Evolutionary conservation across 495 filamentous ascomycete species (phyloP).

Genomic region (Tuber umbilicatum): DNA sequence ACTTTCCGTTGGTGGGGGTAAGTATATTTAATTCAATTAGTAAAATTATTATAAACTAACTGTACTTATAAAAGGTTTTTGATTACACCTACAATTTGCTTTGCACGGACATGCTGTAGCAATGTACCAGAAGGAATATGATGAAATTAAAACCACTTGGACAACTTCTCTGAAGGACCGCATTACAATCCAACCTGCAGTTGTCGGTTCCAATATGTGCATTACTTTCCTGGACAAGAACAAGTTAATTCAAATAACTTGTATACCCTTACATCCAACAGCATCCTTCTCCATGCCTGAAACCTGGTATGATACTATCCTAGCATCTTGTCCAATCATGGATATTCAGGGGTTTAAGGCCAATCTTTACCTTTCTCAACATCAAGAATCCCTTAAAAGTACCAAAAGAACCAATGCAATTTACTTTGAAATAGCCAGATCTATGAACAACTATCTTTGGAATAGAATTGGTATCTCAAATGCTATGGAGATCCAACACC

Average conservation of each 20-base stretch:
- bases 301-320: not conserved
- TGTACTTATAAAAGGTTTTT: not conserved
- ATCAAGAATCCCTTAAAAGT: not conserved
- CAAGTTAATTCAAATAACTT: not conserved
- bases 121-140: not conserved
- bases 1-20: not conserved
- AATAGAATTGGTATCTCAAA: conserved; percentile 12
- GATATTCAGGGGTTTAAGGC: not conserved
- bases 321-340: not conserved
- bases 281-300: not conserved
- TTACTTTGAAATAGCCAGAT: conserved; percentile 8
- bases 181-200: not conserved
- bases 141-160: too few species aligned
- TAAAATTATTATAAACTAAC: too few species aligned
- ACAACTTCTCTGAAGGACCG: too few species aligned
- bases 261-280: not conserved
- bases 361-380: not conserved
- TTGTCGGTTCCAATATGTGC: conserved; percentile 10
- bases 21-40: conserved; percentile 5
- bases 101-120: conserved; percentile 5
- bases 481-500: conserved; percentile 11
- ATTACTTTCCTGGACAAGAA: conserved; percentile 6
- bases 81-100: conserved; percentile 4
- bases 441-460: conserved; percentile 1
- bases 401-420: not conserved